Base-by-base conservation (phyloP, 306 rosid genomes). In the Alnus glutinosa region DNA sequence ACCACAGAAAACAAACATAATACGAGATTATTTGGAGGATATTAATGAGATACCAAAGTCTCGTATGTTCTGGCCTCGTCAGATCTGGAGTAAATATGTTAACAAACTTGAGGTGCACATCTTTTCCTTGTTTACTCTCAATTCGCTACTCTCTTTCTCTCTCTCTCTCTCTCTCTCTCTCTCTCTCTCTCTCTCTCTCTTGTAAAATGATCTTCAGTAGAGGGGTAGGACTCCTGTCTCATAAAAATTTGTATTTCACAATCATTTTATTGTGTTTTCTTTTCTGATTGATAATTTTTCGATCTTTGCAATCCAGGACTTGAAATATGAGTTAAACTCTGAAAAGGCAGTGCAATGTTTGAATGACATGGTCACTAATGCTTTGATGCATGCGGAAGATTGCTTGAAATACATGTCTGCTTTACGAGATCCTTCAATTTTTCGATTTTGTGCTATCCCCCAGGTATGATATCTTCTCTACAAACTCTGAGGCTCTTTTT, bases 41-140 rank as follows among this genome's bases (percentile, higher is more conserved):
- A 96, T 96, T 79, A 96, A 96, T 23, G 99, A 96, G 89, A 93
- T 96, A 79, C 99, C 98, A 54, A 96, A 93, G 90, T 96, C 92
- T 48, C 96, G 99, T 61, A 93, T 96, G 99, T 96, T 96, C 83
- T 96, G 99, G 99, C 99, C 99, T 55, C 89, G 94, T 57, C 81
- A 96, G 84, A 90, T 96, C 80, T 96, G 99, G 99, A 89, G 88
- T 84, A 90, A 93, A 96, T 96, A 96, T 86, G 99, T 85, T 66
- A 81, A 81, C 85, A 91, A 93, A 88, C 92, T 96, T 61, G 99
- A 96, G 99, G 98, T 96, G 78, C 75, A 84, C 64, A 72, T 76
- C 73, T 75, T 78, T 74, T 73, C 44, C 49, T 18, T 79, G 77
- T 85, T 37, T 48, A 51, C 23, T 82, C 63, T 76, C 73, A 52